phyloP scores from a whole-genome alignment of 2,329 filamentous ascomycete genomes.

The Blastomyces parvus region DNA sequence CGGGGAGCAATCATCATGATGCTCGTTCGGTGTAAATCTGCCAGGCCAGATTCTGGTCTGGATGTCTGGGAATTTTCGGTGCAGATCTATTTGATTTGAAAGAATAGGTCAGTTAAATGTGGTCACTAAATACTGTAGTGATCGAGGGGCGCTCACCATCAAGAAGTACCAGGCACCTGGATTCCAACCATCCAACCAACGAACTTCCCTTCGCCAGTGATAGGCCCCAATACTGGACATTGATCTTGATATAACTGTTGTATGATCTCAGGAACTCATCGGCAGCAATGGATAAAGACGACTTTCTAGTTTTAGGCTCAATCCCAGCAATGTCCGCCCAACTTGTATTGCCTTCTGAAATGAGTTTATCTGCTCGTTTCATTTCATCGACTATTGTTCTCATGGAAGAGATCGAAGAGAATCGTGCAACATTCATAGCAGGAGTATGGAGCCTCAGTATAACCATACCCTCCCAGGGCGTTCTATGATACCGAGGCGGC shows the following conservation, averaged over 20 bases:
- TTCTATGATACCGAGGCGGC: slow-evolving; percentile 43
- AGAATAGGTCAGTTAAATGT: slow-evolving; percentile 4
- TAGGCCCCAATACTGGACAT: slow-evolving; percentile 56
- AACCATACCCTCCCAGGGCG: slow-evolving; percentile 51
- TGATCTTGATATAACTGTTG: slow-evolving; percentile 50
- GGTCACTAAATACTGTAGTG: neutral
- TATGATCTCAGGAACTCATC: slow-evolving; percentile 45
- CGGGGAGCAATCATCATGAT: slow-evolving; percentile 9
- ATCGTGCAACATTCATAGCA: slow-evolving; percentile 49
- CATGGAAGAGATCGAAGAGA: slow-evolving; percentile 46
- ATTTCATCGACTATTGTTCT: slow-evolving; percentile 46
- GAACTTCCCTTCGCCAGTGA: slow-evolving; percentile 46
- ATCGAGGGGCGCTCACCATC: slow-evolving; percentile 40
- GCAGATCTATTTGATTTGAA: slow-evolving; percentile 40
- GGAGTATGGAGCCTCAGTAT: slow-evolving; percentile 55
- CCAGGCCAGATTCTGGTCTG: slow-evolving; percentile 54
- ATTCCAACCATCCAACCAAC: slow-evolving; percentile 56
- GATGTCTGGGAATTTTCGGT: slow-evolving; percentile 43
- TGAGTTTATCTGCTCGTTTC: slow-evolving; percentile 34
- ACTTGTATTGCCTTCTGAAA: slow-evolving; percentile 30
- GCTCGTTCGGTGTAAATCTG: slow-evolving; percentile 42
- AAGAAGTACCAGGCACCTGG: slow-evolving; percentile 48
- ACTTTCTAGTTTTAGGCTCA: slow-evolving; percentile 8
- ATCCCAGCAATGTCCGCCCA: slow-evolving; percentile 39
- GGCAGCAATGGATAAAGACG: slow-evolving; percentile 21